Evolutionary conservation across 2,329 filamentous ascomycete species (phyloP).

Genomic region (Pseudogymnoascus sp.): DNA sequence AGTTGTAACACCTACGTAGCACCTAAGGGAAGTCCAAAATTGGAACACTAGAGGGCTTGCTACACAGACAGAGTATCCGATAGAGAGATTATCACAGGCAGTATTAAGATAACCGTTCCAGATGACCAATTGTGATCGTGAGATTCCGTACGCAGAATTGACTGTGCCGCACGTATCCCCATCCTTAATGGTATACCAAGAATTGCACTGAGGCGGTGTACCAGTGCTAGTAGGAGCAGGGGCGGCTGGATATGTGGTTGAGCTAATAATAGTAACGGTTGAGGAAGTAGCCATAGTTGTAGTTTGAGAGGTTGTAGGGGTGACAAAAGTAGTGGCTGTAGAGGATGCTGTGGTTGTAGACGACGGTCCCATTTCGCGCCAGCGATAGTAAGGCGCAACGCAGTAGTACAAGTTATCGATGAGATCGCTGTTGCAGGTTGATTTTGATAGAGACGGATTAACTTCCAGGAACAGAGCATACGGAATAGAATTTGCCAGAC

Average conservation of each 20-base stretch:
- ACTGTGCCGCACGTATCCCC: not conserved
- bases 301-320: not conserved
- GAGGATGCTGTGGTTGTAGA: too few species aligned
- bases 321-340: not conserved
- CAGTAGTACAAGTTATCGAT: too few species aligned
- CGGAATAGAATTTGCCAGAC: too few species aligned
- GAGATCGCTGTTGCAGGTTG: too few species aligned
- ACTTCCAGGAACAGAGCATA: too few species aligned
- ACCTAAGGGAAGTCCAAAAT: not conserved
- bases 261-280: not conserved
- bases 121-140: not conserved
- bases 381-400: too few species aligned
- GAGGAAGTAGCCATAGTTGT: not conserved
- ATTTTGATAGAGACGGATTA: too few species aligned
- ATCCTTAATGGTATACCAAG: not conserved
- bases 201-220: not conserved
- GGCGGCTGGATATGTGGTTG: not conserved
- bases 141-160: not conserved
- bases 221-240: not conserved
- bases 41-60: not conserved
- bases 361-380: too few species aligned
- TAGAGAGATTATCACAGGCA: not conserved
- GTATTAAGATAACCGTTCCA: slow-evolving; percentile 2
- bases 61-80: not conserved
- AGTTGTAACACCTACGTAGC: not conserved